These are phyloP conservation scores for Exserohilum rostratum DNA, from an alignment of 2,329 filamentous ascomycete genomes.

Conservation along the genomic window DNA sequence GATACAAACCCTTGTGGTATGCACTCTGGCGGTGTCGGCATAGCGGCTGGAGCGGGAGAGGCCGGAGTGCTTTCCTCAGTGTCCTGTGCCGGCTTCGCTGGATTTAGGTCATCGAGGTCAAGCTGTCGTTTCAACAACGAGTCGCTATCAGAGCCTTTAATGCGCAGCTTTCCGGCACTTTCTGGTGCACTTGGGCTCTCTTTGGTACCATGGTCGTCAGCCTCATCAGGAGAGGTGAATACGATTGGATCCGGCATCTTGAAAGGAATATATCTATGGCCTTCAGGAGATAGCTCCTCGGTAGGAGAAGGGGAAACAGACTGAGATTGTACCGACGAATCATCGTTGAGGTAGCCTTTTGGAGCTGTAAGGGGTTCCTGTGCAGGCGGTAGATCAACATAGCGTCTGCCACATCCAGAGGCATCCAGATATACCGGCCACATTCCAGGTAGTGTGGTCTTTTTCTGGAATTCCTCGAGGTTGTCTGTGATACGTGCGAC, in stretches of 20 bases:
- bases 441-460: slow-evolving; percentile 56
- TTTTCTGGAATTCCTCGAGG: slow-evolving; percentile 53
- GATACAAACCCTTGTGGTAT: slow-evolving; percentile 62
- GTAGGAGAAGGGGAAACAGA: slow-evolving; percentile 19
- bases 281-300: slow-evolving; percentile 32
- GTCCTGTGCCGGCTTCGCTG: slow-evolving; percentile 10
- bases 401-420: slow-evolving; percentile 43
- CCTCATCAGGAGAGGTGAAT: slow-evolving; percentile 26
- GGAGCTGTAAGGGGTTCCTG: slow-evolving; percentile 31
- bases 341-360: slow-evolving; percentile 10
- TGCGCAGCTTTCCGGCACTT: slow-evolving; percentile 17
- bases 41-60: slow-evolving; percentile 11
- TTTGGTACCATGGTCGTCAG: slow-evolving; percentile 4
- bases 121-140: slow-evolving; percentile 31
- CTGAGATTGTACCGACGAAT: background rate
- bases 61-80: slow-evolving; percentile 5
- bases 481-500: slow-evolving; percentile 53
- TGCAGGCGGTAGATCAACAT: slow-evolving; percentile 30
- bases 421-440: slow-evolving; percentile 56
- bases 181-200: slow-evolving; percentile 10
- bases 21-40: slow-evolving; percentile 36
- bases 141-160: slow-evolving; percentile 33
- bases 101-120: slow-evolving; percentile 25
- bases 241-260: slow-evolving; percentile 38
- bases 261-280: slow-evolving; percentile 43